Evolutionary conservation across 2,329 filamentous ascomycete genomes (phyloP).

Genomic region (Karstenula rhodostoma): DNA sequence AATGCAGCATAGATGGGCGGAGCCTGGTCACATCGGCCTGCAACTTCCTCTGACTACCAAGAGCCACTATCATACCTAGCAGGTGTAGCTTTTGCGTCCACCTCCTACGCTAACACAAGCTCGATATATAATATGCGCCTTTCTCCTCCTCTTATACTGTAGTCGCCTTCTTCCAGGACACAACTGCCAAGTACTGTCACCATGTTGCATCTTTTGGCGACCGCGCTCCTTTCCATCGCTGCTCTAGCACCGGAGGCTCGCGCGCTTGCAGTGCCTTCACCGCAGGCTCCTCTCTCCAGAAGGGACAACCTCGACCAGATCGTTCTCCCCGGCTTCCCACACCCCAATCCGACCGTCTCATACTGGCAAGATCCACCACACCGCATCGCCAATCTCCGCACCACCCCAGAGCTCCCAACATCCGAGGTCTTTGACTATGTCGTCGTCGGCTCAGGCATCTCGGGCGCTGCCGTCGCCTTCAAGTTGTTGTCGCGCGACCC

Average conservation of each 20-base stretch:
- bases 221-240: not conserved
- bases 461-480: constrained; percentile 37
- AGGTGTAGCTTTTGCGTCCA: not conserved
- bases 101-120: not conserved
- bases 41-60: not conserved
- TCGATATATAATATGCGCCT: not conserved
- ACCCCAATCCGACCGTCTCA: constrained; percentile 36
- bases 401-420: constrained; percentile 11
- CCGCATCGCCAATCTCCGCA: constrained; percentile 19
- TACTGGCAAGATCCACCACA: constrained; percentile 46
- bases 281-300: constrained; percentile 5
- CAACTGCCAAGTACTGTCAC: constrained; percentile 1
- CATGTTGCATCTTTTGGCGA: constrained; percentile 2
- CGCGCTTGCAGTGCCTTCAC: constrained; percentile 3
- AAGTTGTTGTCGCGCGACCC: constrained; percentile 29
- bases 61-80: not conserved
- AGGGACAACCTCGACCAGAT: constrained; percentile 8
- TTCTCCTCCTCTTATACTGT: not conserved
- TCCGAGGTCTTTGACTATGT: constrained; percentile 35
- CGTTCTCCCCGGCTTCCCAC: constrained; percentile 24
- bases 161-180: not conserved
- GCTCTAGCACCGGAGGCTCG: constrained; percentile 1
- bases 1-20: constrained; percentile 6
- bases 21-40: constrained; percentile 6
- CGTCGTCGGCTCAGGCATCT: constrained; percentile 42